Percentiles rank a stretch among this genome's conserved stretches.
Conservation (phyloP, 768 basidiomycete species). For the Podaxis carcinomalis region DNA sequence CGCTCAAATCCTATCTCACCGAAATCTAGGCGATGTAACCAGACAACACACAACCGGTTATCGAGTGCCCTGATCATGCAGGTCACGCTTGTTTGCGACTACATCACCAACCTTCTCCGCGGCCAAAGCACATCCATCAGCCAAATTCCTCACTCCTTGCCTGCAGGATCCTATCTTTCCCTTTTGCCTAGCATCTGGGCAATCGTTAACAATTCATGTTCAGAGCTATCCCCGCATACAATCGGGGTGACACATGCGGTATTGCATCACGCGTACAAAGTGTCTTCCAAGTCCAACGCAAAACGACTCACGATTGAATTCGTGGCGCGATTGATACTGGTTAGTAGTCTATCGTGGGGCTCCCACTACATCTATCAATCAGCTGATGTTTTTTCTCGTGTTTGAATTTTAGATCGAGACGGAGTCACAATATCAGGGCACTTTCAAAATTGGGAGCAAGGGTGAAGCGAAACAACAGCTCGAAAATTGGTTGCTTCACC, state of each 20-base stretch:
- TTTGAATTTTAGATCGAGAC: conserved; percentile 50
- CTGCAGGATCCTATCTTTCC: conserved; percentile 52
- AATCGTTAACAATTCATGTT: conserved; percentile 45
- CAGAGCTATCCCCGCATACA: conserved; percentile 11
- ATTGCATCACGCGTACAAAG: conserved; percentile 61
- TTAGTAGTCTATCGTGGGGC: conserved; percentile 29
- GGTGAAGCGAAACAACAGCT: conserved; percentile 30
- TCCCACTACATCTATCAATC: conserved; percentile 1
- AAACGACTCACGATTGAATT: conserved; percentile 75
- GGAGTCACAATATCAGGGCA: conserved; percentile 47
- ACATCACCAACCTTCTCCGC: conserved; percentile 54
- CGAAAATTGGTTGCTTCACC: conserved; percentile 65
- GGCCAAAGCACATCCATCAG: conserved; percentile 40
- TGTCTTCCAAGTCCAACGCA: conserved; percentile 53
- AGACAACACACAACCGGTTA: conserved; percentile 15
- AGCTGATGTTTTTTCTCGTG: conserved; percentile 9
- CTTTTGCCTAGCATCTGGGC: conserved; percentile 81
- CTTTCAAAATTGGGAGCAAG: conserved; percentile 33
- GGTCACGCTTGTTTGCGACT: conserved; percentile 50
- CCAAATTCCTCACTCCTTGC: conserved; percentile 49
- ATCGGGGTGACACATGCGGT: conserved; percentile 47
- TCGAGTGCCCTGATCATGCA: conserved; percentile 26
- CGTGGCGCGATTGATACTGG: conserved; percentile 64
- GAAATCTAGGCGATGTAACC: conserved; percentile 18
- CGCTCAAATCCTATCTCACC: conserved; percentile 21